These are phyloP conservation scores for Musa troglodytarum DNA, from an alignment of 176 grass and related monocot species.

Conservation along the genomic window DNA sequence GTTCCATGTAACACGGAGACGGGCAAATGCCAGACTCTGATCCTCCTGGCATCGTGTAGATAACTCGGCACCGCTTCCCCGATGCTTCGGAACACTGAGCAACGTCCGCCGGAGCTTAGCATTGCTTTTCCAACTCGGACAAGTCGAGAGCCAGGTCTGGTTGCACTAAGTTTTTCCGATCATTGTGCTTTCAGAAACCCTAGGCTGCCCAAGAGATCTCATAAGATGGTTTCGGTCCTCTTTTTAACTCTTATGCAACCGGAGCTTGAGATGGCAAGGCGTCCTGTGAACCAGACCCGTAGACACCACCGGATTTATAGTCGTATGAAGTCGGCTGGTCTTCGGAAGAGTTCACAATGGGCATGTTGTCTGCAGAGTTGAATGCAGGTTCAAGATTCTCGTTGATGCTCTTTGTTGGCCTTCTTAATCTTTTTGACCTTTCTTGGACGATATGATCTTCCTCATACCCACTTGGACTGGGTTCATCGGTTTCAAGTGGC, in stretches of 20 bases:
- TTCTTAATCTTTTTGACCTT: conserved; percentile 77
- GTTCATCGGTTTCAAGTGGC: conserved; percentile 22
- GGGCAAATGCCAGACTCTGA: too few relatives aligned
- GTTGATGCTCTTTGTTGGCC: conserved; percentile 36
- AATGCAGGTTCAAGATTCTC: conserved; percentile 36
- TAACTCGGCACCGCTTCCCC: neutral
- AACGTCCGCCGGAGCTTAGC: neutral
- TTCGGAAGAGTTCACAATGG: neutral
- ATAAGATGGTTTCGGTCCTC: neutral
- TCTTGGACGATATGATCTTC: conserved; percentile 29
- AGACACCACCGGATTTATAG: neutral
- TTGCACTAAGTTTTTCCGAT: too few relatives aligned
- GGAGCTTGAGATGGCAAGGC: conserved; percentile 2
- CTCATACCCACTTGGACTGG: conserved; percentile 29
- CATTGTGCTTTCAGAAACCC: too few relatives aligned
- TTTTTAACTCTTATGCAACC: neutral
- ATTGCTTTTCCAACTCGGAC: too few relatives aligned
- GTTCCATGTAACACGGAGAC: too few relatives aligned
- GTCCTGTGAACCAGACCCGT: neutral
- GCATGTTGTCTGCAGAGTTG: neutral
- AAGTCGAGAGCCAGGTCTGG: too few relatives aligned
- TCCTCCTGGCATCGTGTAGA: neutral
- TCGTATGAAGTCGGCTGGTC: too few relatives aligned
- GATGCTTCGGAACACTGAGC: neutral
- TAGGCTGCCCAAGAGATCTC: neutral